These are phyloP conservation scores for Aspergillus sclerotioniger DNA, from an alignment of 495 filamentous ascomycete species.

Conservation along the genomic window DNA sequence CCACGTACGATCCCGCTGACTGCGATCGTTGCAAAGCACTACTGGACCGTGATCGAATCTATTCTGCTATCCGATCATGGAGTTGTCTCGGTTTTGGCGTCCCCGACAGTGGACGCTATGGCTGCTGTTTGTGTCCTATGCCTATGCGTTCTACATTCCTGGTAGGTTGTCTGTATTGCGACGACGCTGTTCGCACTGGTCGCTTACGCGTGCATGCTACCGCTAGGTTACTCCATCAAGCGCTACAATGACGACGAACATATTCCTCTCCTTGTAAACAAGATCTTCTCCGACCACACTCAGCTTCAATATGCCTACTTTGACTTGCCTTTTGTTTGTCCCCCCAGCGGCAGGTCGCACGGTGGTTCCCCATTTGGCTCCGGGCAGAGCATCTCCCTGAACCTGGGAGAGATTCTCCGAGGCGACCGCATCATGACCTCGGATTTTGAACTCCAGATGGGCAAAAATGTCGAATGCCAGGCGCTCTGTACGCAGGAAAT, in stretches of 20 bases:
- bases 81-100: constrained; percentile 23
- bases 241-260: constrained; percentile 77
- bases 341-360: constrained; percentile 67
- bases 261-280: constrained; percentile 90
- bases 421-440: constrained; percentile 89
- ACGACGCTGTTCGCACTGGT: neutral
- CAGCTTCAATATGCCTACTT: constrained; percentile 93
- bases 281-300: constrained; percentile 89
- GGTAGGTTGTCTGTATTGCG: constrained; percentile 46
- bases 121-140: constrained; percentile 42
- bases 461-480: constrained; percentile 71
- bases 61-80: constrained; percentile 30
- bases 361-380: constrained; percentile 70
- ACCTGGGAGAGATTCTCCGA: constrained; percentile 89
- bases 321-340: constrained; percentile 89
- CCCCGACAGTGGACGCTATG: constrained; percentile 32
- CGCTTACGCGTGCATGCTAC: constrained; percentile 21
- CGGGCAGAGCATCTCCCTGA: constrained; percentile 79
- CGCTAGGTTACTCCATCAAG: constrained; percentile 69
- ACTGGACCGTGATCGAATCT: constrained; percentile 15
- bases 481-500: constrained; percentile 72
- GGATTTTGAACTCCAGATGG: constrained; percentile 83
- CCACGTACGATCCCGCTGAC: constrained; percentile 17
- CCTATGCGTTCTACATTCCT: constrained; percentile 74
- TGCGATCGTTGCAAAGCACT: constrained; percentile 20